Evolutionary conservation across 768 basidiomycete species (phyloP).

Genomic region (Pholiota microspora): DNA sequence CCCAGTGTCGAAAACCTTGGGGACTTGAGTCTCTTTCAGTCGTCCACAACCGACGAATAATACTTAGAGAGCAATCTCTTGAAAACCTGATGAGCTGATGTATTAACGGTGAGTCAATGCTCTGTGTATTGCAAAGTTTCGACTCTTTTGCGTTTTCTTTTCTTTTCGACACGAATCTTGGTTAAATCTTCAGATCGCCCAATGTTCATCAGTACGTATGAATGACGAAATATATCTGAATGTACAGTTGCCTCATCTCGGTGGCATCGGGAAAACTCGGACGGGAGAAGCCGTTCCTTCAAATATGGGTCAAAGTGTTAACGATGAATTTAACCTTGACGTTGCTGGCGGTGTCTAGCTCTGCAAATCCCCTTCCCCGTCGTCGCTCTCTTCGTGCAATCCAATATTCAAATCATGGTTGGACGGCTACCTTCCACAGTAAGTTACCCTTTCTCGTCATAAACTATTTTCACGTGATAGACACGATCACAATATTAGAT

Average conservation of each 20-base stretch:
- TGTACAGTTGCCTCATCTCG: no score
- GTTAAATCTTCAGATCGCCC: no score
- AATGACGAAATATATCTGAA: no score
- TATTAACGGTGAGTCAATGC: no score
- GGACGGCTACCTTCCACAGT: constrained; percentile 17
- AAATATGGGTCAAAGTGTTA: neutral
- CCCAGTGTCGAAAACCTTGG: neutral
- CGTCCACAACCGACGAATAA: no score
- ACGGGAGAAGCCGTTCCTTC: constrained; percentile 8
- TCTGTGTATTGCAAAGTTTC: no score
- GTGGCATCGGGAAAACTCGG: constrained; percentile 7
- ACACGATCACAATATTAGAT: constrained; percentile 19
- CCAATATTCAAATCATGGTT: constrained; percentile 14
- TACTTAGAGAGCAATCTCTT: no score
- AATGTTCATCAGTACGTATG: no score
- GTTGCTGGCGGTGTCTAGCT: constrained; percentile 2
- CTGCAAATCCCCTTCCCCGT: neutral
- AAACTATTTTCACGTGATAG: constrained; percentile 31
- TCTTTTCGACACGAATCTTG: no score
- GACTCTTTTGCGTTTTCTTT: no score
- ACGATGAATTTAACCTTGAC: constrained; percentile 1
- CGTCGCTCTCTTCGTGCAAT: constrained; percentile 1
- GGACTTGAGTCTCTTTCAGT: no score
- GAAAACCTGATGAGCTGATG: no score
- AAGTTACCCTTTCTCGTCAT: constrained; percentile 5